Base-by-base conservation (phyloP, 2,329 filamentous ascomycete genomes). In the Fonsecaea pedrosoi region DNA sequence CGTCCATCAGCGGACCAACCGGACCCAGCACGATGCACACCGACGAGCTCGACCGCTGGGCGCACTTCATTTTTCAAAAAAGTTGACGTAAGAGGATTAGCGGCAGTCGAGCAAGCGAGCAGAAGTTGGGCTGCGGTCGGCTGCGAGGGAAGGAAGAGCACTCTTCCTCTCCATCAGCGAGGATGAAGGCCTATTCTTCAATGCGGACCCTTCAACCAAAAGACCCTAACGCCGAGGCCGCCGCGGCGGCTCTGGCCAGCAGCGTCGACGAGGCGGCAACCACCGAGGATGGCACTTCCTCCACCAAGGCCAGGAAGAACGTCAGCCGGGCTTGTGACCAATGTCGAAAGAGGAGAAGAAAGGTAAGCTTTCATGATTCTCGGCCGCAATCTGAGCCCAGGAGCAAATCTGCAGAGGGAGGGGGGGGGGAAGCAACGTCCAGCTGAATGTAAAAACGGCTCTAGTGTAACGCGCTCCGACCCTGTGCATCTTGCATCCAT, bases 281-380 rank as follows among this genome's bases (percentile, higher is more conserved):
- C 12, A 2, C 9, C 9, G 45, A 50, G 45, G 15, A 50, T 25
- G 18, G 7, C 45, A 21, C 45, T 50, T 9, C 45, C 8, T 25
- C 45, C 40, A 45, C 9, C 45, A 50, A 12, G 45, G 3, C 45
- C 45, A 50, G 45, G 45, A 50, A 50, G 45, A 50, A 50, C 10
- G 45, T 50, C 45, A 50, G 18, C 45, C 45, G 45, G 10, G 45
- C 45, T 25, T 50, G 45, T 50, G 45, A 50, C 45, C 45, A 50
- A 12, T 50, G 45, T 10, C 45, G 45, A 10, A 50, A 50, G 18
- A 50, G 45, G 45, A 50, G 45, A 30, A 50, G 45, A 50, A 50
- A 50, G 45, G 45, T 50, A 50, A 50, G 45, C 45, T 13, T 13
- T 18, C 5, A 1, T 4, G 13, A 40, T 40, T 13, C 10, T 25